These are phyloP conservation scores for Lepidium sativum DNA, from an alignment of 345 rosid species.

Conservation along the genomic window DNA sequence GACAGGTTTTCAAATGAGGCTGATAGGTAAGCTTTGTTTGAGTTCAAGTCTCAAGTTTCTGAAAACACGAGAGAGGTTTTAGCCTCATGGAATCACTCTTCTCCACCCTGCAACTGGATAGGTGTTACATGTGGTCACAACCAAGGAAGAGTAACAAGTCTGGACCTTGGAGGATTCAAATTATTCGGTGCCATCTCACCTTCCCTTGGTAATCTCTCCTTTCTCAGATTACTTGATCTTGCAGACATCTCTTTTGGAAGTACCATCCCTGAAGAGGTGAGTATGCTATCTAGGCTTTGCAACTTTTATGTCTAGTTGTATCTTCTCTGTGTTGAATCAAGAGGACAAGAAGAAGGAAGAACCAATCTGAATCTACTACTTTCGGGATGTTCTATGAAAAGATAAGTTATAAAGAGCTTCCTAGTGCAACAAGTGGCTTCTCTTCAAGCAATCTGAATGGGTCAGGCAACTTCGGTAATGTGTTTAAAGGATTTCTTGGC, in stretches of 20 bases:
- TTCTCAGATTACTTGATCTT: constrained; percentile 21
- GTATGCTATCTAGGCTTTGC: constrained; percentile 10
- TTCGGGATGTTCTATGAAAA: constrained; percentile 14
- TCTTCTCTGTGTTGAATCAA: constrained; percentile 17
- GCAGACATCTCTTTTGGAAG: constrained; percentile 12
- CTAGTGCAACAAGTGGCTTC: constrained; percentile 23
- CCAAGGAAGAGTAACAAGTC: constrained; percentile 15
- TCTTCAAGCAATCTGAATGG: constrained; percentile 27
- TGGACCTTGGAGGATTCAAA: constrained; percentile 17
- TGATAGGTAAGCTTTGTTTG: constrained; percentile 15
- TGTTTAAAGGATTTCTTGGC: constrained; percentile 20
- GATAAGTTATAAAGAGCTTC: constrained; percentile 23
- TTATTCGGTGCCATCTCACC: constrained; percentile 20
- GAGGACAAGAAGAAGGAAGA: constrained; percentile 2
- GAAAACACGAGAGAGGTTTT: constrained; percentile 12
- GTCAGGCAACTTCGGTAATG: constrained; percentile 20
- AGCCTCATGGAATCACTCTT: constrained; percentile 16
- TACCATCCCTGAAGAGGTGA: constrained; percentile 15
- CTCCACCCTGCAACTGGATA: constrained; percentile 21
- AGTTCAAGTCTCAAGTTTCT: constrained; percentile 22
- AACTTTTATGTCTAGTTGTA: not conserved
- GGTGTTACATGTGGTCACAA: constrained; percentile 18
- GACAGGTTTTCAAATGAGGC: constrained; percentile 16
- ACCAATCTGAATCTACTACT: no score
- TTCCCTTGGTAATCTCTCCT: constrained; percentile 30